Percentiles rank a stretch among this genome's conserved stretches.
Evolutionary conservation across 2,329 filamentous ascomycete genomes (phyloP).

Genomic region (Myriosclerotinia curreyana): DNA sequence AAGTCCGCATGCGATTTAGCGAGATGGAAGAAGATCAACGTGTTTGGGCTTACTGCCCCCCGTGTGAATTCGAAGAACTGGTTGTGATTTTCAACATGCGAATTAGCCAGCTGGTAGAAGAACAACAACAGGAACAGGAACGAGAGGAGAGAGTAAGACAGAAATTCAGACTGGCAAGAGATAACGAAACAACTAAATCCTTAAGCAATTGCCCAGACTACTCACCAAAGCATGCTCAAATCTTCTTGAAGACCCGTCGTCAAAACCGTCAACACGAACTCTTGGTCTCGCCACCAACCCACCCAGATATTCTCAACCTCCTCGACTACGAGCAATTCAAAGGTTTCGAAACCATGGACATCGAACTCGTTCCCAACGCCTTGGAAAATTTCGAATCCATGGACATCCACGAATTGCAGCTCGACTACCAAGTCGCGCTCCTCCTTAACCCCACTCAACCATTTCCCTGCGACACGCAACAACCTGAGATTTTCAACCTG

Average conservation of each 20-base stretch:
- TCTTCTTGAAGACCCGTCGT: background rate
- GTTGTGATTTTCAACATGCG: too few relatives aligned
- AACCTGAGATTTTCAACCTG: background rate
- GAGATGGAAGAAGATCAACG: too few relatives aligned
- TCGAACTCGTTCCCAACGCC: background rate
- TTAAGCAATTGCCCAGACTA: background rate
- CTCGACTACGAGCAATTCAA: background rate
- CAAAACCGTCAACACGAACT: background rate
- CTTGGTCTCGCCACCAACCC: background rate
- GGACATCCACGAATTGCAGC: too few relatives aligned
- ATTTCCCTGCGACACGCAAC: background rate
- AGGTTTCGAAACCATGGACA: conserved; percentile 2
- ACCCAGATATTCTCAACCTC: background rate
- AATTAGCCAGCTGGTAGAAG: too few relatives aligned
- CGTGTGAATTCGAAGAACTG: too few relatives aligned
- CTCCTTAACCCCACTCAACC: background rate
- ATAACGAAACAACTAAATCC: conserved; percentile 11
- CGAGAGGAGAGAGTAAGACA: background rate
- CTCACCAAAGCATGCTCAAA: background rate
- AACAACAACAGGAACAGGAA: background rate
- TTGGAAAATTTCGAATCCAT: too few relatives aligned
- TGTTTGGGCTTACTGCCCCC: too few relatives aligned
- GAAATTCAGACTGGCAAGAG: background rate
- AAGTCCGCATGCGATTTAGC: too few relatives aligned
- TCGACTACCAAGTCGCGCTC: too few relatives aligned